Evolutionary conservation across 2,329 filamentous ascomycete genomes (phyloP), one percentile per base, ranked within the genome.

Genomic region (Nigrospora osmanthi): DNA sequence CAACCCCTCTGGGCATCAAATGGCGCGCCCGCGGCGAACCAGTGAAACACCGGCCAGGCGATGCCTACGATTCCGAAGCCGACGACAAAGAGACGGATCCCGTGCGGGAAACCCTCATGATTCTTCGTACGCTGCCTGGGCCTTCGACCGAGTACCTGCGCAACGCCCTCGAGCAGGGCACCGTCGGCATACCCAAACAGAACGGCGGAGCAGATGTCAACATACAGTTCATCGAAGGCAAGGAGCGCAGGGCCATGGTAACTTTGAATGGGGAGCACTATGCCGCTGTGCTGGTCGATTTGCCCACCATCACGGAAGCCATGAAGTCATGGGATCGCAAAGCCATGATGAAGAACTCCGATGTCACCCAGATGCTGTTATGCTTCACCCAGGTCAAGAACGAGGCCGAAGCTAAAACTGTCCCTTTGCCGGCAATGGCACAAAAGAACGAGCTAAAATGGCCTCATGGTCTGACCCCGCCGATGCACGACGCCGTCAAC

Each of bases 61-160:
- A 95, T 45, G 93, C 91, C 9, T 98, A 97, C 65, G 93, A 98
- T 62, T 96, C 90, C 3, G 93, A 97, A 64, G 89, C 90, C 12
- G 93, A 89, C 45, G 93, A 97, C 59, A 81, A 84, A 13, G 93
- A 98, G 63, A 66, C 72, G 11, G 93, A 98, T 58, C 93, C 93
- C 1, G 77, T 85, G 1, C 87, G 95, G 49, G 91, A 97, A 64
- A 86, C 91, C 58, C 85, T 94, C 52, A 88, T 97, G 53, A 75
- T 98, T 10, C 65, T 98, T 49, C 87, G 93, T 48, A 95, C 96
- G 86, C 64, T 82, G 44, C 87, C 89, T 0, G 90, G 89, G 0
- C 80, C 86, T 30, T 87, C 96, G 64, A 87, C 86, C 60, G 87
- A 96, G 19, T 89, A 91, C 57, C 69, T 98, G 23, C 78, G 83